Conservation (phyloP, 768 basidiomycete genomes). For the Trametopsis cervina region DNA sequence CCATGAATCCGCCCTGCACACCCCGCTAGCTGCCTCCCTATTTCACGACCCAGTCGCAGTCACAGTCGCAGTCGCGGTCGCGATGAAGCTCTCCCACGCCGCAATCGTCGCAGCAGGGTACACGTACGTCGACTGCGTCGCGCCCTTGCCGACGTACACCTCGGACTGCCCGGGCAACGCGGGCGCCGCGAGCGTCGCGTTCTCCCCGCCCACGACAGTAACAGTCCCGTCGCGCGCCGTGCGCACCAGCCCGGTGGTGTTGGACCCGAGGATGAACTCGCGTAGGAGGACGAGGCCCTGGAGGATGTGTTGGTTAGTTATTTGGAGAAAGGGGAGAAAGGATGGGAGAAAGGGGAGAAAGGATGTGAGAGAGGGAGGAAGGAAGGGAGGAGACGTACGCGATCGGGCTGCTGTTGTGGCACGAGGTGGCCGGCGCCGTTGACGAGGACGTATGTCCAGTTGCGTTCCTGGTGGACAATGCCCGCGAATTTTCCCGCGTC, state of each 20-base stretch:
- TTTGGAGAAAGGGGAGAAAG: background rate
- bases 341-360: conserved; percentile 12
- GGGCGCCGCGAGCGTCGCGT: conserved; percentile 35
- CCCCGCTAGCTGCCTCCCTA: too few relatives aligned
- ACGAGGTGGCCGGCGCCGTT: conserved; percentile 35
- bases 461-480: conserved; percentile 68
- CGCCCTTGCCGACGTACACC: conserved; percentile 44
- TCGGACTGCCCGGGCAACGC: conserved; percentile 46
- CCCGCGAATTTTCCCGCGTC: conserved; percentile 55
- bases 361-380: background rate
- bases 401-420: conserved; percentile 29
- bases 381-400: conserved; percentile 31
- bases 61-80: conserved; percentile 14
- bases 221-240: background rate
- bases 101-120: conserved; percentile 24
- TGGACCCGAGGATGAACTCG: conserved; percentile 61
- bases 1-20: too few relatives aligned
- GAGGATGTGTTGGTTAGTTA: background rate
- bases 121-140: conserved; percentile 22
- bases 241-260: conserved; percentile 48
- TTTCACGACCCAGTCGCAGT: too few relatives aligned
- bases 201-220: conserved; percentile 44
- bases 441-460: conserved; percentile 37
- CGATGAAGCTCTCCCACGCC: conserved; percentile 26
- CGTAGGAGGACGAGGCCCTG: conserved; percentile 58